These are phyloP conservation scores for Tricladium varicosporioides DNA, from an alignment of 2,329 filamentous ascomycete genomes.

Conservation along the genomic window DNA sequence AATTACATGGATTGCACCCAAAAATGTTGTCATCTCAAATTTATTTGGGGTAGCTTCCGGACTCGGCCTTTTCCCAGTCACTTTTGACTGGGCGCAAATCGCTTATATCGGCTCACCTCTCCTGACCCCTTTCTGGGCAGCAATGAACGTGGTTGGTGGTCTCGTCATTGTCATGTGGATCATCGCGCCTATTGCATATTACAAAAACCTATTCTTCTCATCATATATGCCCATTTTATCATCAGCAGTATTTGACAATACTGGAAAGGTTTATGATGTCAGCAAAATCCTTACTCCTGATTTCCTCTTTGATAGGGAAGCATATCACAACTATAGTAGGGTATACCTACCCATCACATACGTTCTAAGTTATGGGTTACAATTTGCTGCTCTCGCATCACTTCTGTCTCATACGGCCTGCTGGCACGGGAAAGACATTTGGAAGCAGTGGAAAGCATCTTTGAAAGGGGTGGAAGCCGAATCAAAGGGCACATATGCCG, in stretches of 20 bases:
- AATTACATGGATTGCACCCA: constrained; percentile 83
- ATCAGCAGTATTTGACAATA: constrained; percentile 82
- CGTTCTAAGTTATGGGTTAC: constrained; percentile 80
- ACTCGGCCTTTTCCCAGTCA: constrained; percentile 78
- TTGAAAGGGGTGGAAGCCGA: constrained; percentile 59
- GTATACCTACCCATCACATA: constrained; percentile 87
- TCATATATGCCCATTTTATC: constrained; percentile 87
- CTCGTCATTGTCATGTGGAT: constrained; percentile 84
- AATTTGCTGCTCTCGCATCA: constrained; percentile 79
- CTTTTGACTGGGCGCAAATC: constrained; percentile 90
- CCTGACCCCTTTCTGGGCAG: constrained; percentile 82
- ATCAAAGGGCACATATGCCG: constrained; percentile 51
- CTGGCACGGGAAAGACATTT: constrained; percentile 83
- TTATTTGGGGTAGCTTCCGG: constrained; percentile 85
- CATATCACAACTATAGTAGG: constrained; percentile 77
- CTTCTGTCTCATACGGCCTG: constrained; percentile 78
- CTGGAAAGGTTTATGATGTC: constrained; percentile 76
- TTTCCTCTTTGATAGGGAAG: constrained; percentile 73
- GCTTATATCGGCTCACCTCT: constrained; percentile 81
- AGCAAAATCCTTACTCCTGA: constrained; percentile 74
- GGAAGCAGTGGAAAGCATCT: constrained; percentile 70
- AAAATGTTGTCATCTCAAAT: constrained; percentile 83
- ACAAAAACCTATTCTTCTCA: constrained; percentile 74
- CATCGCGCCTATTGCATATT: constrained; percentile 76
- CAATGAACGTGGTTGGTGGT: constrained; percentile 79